These are phyloP conservation scores for Raphanus raphanistrum DNA, from an alignment of 345 rosid species.

Conservation along the genomic window DNA sequence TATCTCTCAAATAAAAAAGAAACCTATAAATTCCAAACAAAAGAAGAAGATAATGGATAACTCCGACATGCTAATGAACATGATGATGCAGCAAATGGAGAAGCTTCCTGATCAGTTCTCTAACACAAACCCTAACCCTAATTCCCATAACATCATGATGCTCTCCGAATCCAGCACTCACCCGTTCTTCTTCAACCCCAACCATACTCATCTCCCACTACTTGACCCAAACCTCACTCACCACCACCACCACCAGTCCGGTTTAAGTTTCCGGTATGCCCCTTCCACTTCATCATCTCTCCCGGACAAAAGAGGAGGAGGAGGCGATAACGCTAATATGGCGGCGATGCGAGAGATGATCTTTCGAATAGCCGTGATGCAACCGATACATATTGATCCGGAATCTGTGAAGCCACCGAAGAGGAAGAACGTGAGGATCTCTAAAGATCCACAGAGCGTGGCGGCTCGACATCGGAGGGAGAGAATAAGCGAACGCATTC, in stretches of 20 bases:
- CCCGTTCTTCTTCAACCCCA: conserved; percentile 17
- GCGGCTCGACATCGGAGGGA: conserved; percentile 94
- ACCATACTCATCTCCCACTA: conserved; percentile 38
- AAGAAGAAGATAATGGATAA: conserved; percentile 28
- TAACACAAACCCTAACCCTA: conserved; percentile 37
- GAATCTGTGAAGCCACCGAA: conserved; percentile 84
- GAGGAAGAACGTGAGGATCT: conserved; percentile 81
- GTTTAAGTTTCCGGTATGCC: conserved; percentile 27
- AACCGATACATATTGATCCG: conserved; percentile 81
- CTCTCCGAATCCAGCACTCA: conserved; percentile 36
- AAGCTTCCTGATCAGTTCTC: conserved; percentile 55
- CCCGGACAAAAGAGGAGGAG: conserved; percentile 18
- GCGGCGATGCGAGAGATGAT: conserved; percentile 86
- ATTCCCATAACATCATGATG: conserved; percentile 22
- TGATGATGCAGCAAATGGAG: conserved; percentile 65
- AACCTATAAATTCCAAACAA: conserved; percentile 6
- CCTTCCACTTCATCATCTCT: conserved; percentile 27
- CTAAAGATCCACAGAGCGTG: conserved; percentile 94
- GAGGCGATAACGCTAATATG: conserved; percentile 41
- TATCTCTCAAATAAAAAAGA: conserved; percentile 12
- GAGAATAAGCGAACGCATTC: conserved; percentile 79
- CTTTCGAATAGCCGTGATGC: conserved; percentile 89
- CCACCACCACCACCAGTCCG: conserved; percentile 30
- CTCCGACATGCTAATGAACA: conserved; percentile 44
- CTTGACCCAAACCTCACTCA: conserved; percentile 30